These are phyloP conservation scores for Hypoxylon lenormandii DNA, from an alignment of 495 filamentous ascomycete species.

Conservation along the genomic window DNA sequence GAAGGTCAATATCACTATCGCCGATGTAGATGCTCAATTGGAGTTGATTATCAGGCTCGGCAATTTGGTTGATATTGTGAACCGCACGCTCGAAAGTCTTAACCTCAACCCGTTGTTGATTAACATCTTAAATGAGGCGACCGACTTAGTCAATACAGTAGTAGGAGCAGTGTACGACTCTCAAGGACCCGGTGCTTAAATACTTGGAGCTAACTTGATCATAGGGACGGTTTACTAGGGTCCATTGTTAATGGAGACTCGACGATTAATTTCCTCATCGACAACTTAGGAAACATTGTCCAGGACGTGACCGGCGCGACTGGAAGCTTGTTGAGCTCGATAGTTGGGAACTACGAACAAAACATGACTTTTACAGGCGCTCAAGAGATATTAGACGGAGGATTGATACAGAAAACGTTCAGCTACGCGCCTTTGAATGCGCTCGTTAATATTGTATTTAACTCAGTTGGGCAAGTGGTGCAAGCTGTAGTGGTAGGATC, in stretches of 20 bases:
- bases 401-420: constrained; percentile 66
- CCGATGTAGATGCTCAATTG: constrained; percentile 66
- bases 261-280: constrained; percentile 66
- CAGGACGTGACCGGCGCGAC: constrained; percentile 61
- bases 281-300: constrained; percentile 71
- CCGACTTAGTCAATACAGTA: constrained; percentile 60
- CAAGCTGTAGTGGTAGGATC: constrained; percentile 62
- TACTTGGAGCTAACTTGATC: no score
- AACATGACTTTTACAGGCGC: constrained; percentile 70
- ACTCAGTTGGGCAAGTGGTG: constrained; percentile 66
- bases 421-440: constrained; percentile 63
- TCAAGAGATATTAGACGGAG: constrained; percentile 58
- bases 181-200: no score
- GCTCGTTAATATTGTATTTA: constrained; percentile 70
- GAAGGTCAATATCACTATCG: constrained; percentile 70
- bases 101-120: constrained; percentile 70
- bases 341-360: constrained; percentile 66
- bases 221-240: constrained; percentile 65
- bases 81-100: constrained; percentile 65
- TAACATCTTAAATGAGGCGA: constrained; percentile 65
- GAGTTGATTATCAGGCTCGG: constrained; percentile 69
- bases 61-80: constrained; percentile 69
- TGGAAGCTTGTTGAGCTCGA: constrained; percentile 56
- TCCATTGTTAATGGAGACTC: constrained; percentile 65
- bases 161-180: constrained; percentile 68